Conservation (phyloP, 768 basidiomycete genomes). For the Leucocoprinus birnbaumii region DNA sequence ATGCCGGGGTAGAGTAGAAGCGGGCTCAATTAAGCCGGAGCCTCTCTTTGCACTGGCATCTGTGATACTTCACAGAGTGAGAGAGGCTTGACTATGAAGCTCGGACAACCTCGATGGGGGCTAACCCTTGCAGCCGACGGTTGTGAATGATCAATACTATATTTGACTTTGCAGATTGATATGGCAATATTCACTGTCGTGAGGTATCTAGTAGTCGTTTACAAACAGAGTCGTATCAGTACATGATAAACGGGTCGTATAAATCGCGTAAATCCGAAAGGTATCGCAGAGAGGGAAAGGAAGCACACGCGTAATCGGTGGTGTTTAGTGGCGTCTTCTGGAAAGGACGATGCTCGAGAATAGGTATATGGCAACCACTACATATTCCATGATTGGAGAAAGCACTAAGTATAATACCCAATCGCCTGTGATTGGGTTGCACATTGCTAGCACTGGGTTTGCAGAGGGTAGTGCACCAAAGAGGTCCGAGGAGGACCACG, state of each 20-base stretch:
- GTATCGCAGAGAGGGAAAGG: background rate
- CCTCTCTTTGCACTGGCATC: conserved; percentile 40
- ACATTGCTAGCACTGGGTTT: conserved; percentile 45
- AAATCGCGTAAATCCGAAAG: background rate
- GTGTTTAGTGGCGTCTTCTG: conserved; percentile 22
- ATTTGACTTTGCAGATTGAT: background rate
- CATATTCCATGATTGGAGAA: conserved; percentile 59
- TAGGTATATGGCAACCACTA: conserved; percentile 45
- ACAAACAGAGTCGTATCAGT: conserved; percentile 3
- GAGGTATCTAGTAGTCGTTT: background rate
- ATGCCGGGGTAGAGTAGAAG: conserved; percentile 39
- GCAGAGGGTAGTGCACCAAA: conserved; percentile 33
- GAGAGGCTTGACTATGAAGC: conserved; percentile 75
- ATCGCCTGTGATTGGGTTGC: conserved; percentile 54
- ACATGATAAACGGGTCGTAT: background rate
- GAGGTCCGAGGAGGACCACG: conserved; percentile 51
- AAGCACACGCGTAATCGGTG: background rate
- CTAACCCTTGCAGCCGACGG: no score
- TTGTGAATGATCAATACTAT: background rate
- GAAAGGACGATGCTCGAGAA: conserved; percentile 42
- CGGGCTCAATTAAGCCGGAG: conserved; percentile 84
- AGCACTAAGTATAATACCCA: conserved; percentile 60
- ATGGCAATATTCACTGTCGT: background rate
- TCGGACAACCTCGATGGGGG: conserved; percentile 42
- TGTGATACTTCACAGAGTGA: conserved; percentile 40